phyloP scores from a whole-genome alignment of 768 basidiomycete species.

The Trichaptum fuscoviolaceum region DNA sequence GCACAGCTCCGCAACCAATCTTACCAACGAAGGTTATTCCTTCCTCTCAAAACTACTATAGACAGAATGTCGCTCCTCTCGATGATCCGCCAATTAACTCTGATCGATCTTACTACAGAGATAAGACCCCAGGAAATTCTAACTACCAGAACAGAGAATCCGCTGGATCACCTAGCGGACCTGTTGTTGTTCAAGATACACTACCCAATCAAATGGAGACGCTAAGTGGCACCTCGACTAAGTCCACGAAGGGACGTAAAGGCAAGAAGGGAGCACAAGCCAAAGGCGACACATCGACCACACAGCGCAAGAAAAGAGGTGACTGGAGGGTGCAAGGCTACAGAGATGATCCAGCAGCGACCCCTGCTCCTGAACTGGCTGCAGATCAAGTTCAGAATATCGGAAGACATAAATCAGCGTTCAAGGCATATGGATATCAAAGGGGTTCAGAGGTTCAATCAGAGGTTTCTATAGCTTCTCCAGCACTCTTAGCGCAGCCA shows the following conservation, averaged over 20 bases:
- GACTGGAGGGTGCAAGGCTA: conserved; percentile 3
- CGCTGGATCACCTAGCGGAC: background rate
- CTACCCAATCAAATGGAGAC: background rate
- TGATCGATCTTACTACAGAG: background rate
- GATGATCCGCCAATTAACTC: background rate
- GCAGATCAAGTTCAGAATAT: background rate
- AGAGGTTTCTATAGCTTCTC: background rate
- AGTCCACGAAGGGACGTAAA: background rate
- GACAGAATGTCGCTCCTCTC: background rate
- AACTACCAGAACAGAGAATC: background rate
- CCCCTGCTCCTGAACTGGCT: background rate
- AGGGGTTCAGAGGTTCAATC: background rate
- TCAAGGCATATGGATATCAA: background rate
- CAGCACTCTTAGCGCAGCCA: background rate
- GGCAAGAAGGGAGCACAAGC: background rate
- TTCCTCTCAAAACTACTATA: background rate
- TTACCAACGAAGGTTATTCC: background rate
- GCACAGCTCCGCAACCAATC: background rate
- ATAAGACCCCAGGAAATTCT: background rate
- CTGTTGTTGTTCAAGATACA: background rate
- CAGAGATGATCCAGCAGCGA: background rate
- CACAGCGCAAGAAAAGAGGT: background rate
- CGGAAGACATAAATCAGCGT: background rate
- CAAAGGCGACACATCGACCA: background rate
- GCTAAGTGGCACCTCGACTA: background rate